Evolutionary conservation across 495 filamentous ascomycete species (phyloP).

Genomic region (Antarctomyces pellizariae): DNA sequence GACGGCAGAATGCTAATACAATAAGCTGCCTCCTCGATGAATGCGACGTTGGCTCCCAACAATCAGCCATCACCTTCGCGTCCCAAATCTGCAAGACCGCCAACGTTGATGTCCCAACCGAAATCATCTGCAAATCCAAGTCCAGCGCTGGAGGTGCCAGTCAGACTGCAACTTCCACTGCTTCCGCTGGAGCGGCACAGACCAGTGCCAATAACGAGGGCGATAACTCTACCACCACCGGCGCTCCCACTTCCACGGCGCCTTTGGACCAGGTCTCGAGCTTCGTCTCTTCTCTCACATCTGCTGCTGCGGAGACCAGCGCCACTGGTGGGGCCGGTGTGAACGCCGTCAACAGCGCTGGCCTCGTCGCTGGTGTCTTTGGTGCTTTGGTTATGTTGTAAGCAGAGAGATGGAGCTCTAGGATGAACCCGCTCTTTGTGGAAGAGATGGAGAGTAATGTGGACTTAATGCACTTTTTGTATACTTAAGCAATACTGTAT

Average conservation of each 20-base stretch:
- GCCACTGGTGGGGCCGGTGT: background rate
- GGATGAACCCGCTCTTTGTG: no score
- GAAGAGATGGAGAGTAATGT: no score
- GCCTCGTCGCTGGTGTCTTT: conserved; percentile 6
- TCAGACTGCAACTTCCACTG: background rate
- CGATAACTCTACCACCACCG: background rate
- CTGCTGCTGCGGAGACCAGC: conserved; percentile 2
- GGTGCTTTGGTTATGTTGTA: conserved; percentile 11
- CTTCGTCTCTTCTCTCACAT: background rate
- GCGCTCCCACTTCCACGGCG: background rate
- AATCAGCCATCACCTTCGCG: conserved; percentile 14
- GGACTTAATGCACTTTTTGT: no score
- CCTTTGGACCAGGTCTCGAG: background rate
- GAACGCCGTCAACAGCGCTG: conserved; percentile 3
- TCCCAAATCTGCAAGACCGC: conserved; percentile 14
- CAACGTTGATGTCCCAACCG: conserved; percentile 17
- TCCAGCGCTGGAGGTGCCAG: background rate
- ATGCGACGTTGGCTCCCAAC: conserved; percentile 32
- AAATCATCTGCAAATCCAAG: conserved; percentile 4
- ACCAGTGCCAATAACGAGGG: background rate
- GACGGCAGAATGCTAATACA: no score
- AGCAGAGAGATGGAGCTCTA: no score
- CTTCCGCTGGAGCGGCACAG: conserved; percentile 1
- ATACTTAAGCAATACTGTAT: no score
- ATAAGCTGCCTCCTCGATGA: conserved; percentile 35